Conservation (phyloP, 495 filamentous ascomycete species). For the Aspergillus cavernicola region DNA sequence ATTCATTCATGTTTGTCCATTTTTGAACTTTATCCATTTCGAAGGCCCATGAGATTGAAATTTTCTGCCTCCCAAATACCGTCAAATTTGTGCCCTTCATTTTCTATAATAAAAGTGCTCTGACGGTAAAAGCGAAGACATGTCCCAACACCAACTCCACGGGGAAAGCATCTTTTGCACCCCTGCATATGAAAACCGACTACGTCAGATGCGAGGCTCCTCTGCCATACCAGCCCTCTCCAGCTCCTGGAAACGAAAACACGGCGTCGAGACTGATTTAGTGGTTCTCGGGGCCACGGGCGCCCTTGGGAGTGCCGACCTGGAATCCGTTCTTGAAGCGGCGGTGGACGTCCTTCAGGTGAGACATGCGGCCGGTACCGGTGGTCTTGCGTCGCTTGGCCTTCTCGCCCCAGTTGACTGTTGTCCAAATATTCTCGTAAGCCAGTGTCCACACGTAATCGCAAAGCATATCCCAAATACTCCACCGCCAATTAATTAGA, state of each 20-base stretch:
- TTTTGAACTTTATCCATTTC: constrained; percentile 29
- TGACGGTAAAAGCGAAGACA: constrained; percentile 31
- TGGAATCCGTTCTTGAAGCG: constrained; percentile 97
- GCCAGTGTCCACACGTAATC: constrained; percentile 20
- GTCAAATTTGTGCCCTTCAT: constrained; percentile 18
- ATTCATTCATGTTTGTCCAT: constrained; percentile 41
- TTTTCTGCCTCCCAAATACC: constrained; percentile 26
- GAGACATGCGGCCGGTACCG: constrained; percentile 87
- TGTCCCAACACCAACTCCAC: constrained; percentile 41
- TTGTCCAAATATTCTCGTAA: constrained; percentile 33
- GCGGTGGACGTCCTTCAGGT: constrained; percentile 84
- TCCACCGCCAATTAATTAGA: constrained; percentile 5
- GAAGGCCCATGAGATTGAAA: constrained; percentile 17
- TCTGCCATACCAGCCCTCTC: constrained; percentile 45
- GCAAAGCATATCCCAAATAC: constrained; percentile 4
- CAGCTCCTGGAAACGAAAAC: constrained; percentile 46
- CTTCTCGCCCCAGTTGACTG: constrained; percentile 99
- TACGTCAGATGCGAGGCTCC: constrained; percentile 43
- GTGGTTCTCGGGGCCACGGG: constrained; percentile 59
- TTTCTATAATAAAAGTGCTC: constrained; percentile 26
- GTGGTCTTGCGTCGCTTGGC: constrained; percentile 99
- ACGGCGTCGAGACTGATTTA: constrained; percentile 42
- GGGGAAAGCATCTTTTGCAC: constrained; percentile 37
- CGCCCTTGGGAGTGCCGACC: constrained; percentile 79
- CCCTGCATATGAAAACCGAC: constrained; percentile 36